A percentile compares a stretch with the other conserved stretches of the same genome.
Conservation (phyloP, 2,329 filamentous ascomycete species). For the Periglandula ipomoeae region DNA sequence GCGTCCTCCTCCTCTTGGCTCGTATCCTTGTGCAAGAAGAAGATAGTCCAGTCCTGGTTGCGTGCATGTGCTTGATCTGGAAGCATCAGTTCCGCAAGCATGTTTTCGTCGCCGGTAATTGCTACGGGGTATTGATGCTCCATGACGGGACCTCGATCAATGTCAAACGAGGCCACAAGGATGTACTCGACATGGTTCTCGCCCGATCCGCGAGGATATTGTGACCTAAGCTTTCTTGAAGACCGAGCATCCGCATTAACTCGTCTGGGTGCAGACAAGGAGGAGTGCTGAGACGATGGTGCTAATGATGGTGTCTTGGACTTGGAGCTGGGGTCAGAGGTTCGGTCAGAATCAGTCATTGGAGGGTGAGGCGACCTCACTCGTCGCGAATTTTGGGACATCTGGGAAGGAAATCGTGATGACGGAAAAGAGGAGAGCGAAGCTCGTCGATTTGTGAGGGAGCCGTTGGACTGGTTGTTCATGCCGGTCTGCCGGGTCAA, state of each 20-base stretch:
- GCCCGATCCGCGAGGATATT: conserved; percentile 62
- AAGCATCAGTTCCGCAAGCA: conserved; percentile 97
- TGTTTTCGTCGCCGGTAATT: conserved; percentile 94
- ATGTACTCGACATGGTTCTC: conserved; percentile 99
- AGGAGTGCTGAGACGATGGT: conserved; percentile 53
- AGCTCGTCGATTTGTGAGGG: conserved; percentile 29
- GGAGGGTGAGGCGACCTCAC: conserved; percentile 46
- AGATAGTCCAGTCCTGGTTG: conserved; percentile 98
- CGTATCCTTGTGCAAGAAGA: conserved; percentile 94
- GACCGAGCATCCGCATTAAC: conserved; percentile 42
- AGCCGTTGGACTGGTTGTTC: conserved; percentile 24
- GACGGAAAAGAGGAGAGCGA: conserved; percentile 59
- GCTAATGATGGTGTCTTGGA: conserved; percentile 51
- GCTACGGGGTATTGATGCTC: conserved; percentile 94
- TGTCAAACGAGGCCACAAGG: conserved; percentile 92
- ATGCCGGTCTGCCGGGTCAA: conserved; percentile 29
- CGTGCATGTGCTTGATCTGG: conserved; percentile 93
- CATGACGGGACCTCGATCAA: conserved; percentile 93
- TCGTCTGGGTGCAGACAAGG: conserved; percentile 43
- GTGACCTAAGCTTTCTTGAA: conserved; percentile 54
- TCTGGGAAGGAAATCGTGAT: conserved; percentile 47
- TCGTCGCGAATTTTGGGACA: conserved; percentile 44
- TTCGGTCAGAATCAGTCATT: conserved; percentile 42
- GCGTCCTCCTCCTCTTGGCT: conserved; percentile 74
- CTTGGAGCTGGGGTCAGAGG: conserved; percentile 50